phyloP scores from a whole-genome alignment of 257 asterid genomes.

The Fraxinus anomala region DNA sequence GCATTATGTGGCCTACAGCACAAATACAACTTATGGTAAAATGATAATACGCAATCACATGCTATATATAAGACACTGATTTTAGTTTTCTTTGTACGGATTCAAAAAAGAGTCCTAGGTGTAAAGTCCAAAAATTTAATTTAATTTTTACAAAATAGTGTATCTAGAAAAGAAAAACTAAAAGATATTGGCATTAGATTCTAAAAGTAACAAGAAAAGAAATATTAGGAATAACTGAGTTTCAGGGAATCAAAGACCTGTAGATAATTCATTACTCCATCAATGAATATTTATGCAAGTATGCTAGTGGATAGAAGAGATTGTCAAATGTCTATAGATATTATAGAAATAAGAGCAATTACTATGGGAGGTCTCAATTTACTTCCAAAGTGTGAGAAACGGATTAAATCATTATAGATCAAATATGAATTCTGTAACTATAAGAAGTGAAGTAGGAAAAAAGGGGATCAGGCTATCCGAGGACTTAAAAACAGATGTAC shows the following conservation, averaged over 20 bases:
- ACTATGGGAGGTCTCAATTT: neutral
- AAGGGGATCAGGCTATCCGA: neutral
- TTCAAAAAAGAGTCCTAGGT: neutral
- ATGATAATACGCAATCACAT: neutral
- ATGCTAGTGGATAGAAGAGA: neutral
- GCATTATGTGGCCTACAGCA: neutral
- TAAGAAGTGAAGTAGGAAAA: conserved; percentile 4
- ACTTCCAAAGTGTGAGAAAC: neutral
- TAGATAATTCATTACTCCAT: neutral
- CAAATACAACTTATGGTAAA: neutral
- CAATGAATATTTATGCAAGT: neutral
- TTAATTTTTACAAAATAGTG: too few species aligned
- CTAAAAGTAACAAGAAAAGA: conserved; percentile 6
- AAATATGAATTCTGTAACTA: neutral
- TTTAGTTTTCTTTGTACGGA: neutral
- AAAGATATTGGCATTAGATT: neutral
- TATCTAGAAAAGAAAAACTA: too few species aligned
- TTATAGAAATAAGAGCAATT: neutral
- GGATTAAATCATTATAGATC: neutral
- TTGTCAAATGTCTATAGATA: neutral
- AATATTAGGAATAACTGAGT: neutral
- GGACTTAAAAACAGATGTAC: neutral
- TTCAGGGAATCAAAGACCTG: neutral
- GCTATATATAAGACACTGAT: neutral
- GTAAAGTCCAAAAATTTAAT: too few species aligned